Evolutionary conservation across 1,284 basidiomycete species (phyloP).

Genomic region (Puccinia coronata): DNA sequence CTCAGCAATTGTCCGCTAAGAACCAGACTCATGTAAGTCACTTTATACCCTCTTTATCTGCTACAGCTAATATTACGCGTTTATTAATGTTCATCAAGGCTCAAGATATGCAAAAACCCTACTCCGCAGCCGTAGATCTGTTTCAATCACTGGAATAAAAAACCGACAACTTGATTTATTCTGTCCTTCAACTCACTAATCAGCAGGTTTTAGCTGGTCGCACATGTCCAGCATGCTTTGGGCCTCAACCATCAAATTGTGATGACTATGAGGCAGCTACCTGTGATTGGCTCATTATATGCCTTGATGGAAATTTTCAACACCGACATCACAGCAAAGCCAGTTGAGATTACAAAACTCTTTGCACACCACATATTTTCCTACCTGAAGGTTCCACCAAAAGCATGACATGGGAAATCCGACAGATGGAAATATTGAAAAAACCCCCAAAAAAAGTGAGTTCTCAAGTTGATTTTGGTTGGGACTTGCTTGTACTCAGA

Average conservation of each 20-base stretch:
- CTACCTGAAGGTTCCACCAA: too few species aligned
- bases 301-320: background rate
- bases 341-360: background rate
- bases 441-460: too few species aligned
- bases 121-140: background rate
- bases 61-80: too few species aligned
- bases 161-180: background rate
- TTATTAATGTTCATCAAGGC: too few species aligned
- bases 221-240: background rate
- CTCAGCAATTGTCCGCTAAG: background rate
- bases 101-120: background rate
- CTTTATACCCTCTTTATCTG: too few species aligned
- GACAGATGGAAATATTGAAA: too few species aligned
- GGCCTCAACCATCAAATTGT: background rate
- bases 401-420: too few species aligned
- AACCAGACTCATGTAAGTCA: background rate
- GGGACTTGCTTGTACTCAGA: too few species aligned
- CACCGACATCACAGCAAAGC: conserved; percentile 7
- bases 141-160: background rate
- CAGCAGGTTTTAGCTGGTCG: background rate
- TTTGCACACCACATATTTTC: background rate
- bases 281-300: background rate
- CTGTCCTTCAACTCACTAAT: background rate
- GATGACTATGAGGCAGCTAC: background rate
- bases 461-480: too few species aligned